Evolutionary conservation across 2,329 filamentous ascomycete genomes (phyloP).

Genomic region (Arthrobotrys iridis): DNA sequence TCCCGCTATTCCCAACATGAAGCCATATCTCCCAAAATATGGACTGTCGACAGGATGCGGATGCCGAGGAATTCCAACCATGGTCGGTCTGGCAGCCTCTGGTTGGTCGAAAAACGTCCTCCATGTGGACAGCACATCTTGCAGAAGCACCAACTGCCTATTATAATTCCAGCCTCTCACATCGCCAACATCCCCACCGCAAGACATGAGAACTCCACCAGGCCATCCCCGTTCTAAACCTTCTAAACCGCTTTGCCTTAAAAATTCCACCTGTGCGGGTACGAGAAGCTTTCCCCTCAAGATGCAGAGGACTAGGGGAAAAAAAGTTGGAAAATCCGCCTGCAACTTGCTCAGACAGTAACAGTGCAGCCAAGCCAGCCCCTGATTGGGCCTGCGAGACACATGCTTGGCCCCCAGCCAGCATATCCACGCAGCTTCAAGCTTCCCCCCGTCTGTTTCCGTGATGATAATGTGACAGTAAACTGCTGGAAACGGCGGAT

Average conservation of each 20-base stretch:
- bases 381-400: slow-evolving; percentile 41
- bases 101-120: slow-evolving; percentile 9
- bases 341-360: slow-evolving; percentile 5
- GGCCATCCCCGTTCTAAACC: not conserved
- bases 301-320: slow-evolving; percentile 17
- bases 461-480: slow-evolving; percentile 30
- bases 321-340: slow-evolving; percentile 23
- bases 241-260: slow-evolving; percentile 14
- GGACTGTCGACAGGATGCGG: slow-evolving; percentile 11
- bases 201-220: slow-evolving; percentile 2
- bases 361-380: slow-evolving; percentile 21
- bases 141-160: slow-evolving; percentile 43
- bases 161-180: slow-evolving; percentile 14
- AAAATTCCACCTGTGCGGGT: slow-evolving; percentile 7
- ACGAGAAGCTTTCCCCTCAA: not conserved
- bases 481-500: slow-evolving; percentile 22
- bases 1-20: slow-evolving; percentile 12
- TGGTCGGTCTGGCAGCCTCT: slow-evolving; percentile 15
- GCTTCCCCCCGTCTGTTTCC: slow-evolving; percentile 22
- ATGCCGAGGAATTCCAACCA: not conserved
- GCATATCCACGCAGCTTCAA: slow-evolving; percentile 48
- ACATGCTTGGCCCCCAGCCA: slow-evolving; percentile 30
- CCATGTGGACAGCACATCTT: slow-evolving; percentile 53
- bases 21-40: not conserved
- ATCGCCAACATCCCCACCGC: slow-evolving; percentile 19